Base-by-base conservation (phyloP, 2,329 filamentous ascomycete genomes). In the Myriosclerotinia scirpicola region DNA sequence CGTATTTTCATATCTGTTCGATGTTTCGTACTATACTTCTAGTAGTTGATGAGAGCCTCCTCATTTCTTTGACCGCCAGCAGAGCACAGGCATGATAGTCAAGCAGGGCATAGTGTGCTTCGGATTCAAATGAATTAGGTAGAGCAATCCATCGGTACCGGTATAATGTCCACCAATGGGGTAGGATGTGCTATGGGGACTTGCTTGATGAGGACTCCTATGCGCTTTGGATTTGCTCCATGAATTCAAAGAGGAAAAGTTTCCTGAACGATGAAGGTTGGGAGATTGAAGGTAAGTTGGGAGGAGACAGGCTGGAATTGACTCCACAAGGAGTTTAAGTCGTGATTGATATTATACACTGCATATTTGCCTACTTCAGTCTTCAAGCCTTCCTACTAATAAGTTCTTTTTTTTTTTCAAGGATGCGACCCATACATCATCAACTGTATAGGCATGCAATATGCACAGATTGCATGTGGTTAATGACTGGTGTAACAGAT, bases 21-120 rank as follows among this genome's bases (percentile, higher is more conserved):
- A 22, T 65, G 52, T 59, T 65, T 65, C 54, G 54, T 48, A 36
- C 64, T 65, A 61, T 60, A 17, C 64, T 54, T 54, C 55, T 44
- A 61, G 36, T 54, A 53, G 55, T 46, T 61, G 64, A 53, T 61
- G 42, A 61, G 54, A 60, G 34, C 58, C 58, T 38, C 38, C 46
- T 66, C 64, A 60, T 60, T 58, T 59, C 63, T 65, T 58, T 66
- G 64, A 66, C 64, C 64, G 64, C 64, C 55, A 61, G 62, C 53
- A 60, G 55, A 66, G 55, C 64, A 53, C 48, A 54, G 55, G 64
- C 64, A 53, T 65, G 46, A 52, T 14, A 65, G 34, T 59, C 53
- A 50, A 48, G 34, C 54, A 65, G 38, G 58, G 62, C 64, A 65
- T 65, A 53, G 64, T 65, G 54, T 65, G 64, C 46, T 52, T 44